Percentiles rank a stretch among this genome's conserved stretches.
Conservation (phyloP, 2,329 filamentous ascomycete species). For the Paramyrothecium sp. region DNA sequence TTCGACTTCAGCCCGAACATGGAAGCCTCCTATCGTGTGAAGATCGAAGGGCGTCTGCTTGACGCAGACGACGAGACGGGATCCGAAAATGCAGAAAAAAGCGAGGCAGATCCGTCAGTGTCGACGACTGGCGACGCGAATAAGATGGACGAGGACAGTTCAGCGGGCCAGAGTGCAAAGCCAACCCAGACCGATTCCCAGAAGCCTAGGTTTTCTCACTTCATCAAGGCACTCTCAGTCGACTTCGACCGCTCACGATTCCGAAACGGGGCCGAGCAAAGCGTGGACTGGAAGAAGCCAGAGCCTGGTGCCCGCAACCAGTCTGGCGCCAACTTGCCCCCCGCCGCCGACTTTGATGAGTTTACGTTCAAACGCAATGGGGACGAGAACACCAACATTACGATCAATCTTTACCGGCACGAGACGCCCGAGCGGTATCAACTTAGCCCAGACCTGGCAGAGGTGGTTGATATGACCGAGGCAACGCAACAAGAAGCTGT, state of each 20-base stretch:
- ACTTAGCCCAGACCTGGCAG: conserved; percentile 74
- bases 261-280: conserved; percentile 53
- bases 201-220: conserved; percentile 67
- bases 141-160: conserved; percentile 19
- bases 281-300: conserved; percentile 86
- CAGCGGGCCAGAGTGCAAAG: conserved; percentile 31
- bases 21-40: conserved; percentile 82
- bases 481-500: conserved; percentile 86
- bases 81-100: conserved; percentile 41
- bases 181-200: conserved; percentile 32
- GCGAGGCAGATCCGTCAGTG: background rate
- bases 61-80: conserved; percentile 67
- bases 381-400: conserved; percentile 90
- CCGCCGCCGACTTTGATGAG: conserved; percentile 80
- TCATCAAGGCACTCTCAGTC: conserved; percentile 77
- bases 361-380: conserved; percentile 88
- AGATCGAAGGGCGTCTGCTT: conserved; percentile 84
- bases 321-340: conserved; percentile 37
- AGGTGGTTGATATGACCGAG: conserved; percentile 82
- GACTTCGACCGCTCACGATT: conserved; percentile 66
- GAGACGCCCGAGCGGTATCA: conserved; percentile 84
- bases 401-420: conserved; percentile 80
- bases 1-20: conserved; percentile 79
- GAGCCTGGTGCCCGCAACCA: conserved; percentile 50
- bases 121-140: conserved; percentile 11